Evolutionary conservation across 345 rosid genomes (phyloP).

Genomic region (Firmiana major): DNA sequence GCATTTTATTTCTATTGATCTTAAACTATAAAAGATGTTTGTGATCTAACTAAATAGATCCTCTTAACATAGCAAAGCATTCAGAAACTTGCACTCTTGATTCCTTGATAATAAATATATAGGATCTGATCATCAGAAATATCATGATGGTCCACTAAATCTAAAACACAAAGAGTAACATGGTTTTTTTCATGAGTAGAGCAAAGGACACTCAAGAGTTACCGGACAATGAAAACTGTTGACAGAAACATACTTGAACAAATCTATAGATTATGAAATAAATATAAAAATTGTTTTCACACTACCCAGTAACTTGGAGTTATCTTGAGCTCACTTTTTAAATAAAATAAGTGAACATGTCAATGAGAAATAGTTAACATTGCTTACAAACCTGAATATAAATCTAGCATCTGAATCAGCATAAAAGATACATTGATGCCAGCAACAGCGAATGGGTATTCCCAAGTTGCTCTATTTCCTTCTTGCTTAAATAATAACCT

Average conservation of each 20-base stretch:
- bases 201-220: neutral
- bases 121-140: neutral
- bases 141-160: neutral
- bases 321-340: neutral
- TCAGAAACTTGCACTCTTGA: neutral
- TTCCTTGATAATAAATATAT: neutral
- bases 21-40: neutral
- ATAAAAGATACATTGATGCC: conserved; percentile 91
- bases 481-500: conserved; percentile 87
- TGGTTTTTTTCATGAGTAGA: neutral
- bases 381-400: conserved; percentile 48
- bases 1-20: neutral
- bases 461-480: conserved; percentile 87
- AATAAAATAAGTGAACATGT: neutral
- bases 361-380: neutral
- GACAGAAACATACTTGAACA: neutral
- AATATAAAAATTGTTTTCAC: neutral
- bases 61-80: neutral
- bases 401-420: conserved; percentile 94
- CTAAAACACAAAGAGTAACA: neutral
- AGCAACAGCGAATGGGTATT: conserved; percentile 97
- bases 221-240: neutral
- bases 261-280: neutral
- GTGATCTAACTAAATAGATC: neutral
- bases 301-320: neutral